A percentile compares a stretch with the other conserved stretches of the same genome.
These are phyloP conservation scores for Alternaria gaisen DNA, from an alignment of 2,329 filamentous ascomycete genomes.

Conservation along the genomic window DNA sequence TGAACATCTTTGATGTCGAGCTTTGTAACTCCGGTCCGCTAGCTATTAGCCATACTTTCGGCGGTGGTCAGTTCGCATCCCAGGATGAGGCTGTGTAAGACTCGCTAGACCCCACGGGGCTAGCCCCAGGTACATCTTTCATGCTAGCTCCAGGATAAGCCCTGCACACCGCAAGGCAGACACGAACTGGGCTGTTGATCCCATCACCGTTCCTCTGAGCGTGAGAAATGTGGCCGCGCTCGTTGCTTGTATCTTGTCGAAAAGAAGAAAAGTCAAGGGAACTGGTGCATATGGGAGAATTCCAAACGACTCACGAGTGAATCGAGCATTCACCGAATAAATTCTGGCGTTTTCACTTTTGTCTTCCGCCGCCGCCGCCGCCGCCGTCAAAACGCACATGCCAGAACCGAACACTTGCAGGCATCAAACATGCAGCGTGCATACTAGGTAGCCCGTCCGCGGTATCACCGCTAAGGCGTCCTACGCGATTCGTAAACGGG, in stretches of 20 bases:
- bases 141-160: neutral
- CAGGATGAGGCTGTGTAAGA: conserved; percentile 9
- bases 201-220: neutral
- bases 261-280: neutral
- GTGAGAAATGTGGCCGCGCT: too few relatives aligned
- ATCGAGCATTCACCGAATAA: too few relatives aligned
- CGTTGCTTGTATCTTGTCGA: neutral
- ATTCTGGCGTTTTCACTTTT: too few relatives aligned
- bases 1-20: too few relatives aligned
- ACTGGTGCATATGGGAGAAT: too few relatives aligned
- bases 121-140: neutral
- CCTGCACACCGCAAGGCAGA: conserved; percentile 4
- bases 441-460: neutral
- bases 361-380: too few relatives aligned
- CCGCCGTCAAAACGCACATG: too few relatives aligned
- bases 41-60: neutral
- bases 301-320: too few relatives aligned
- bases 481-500: conserved; percentile 1
- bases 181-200: neutral
- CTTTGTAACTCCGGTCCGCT: conserved; percentile 9
- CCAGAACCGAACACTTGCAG: neutral
- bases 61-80: neutral
- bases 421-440: neutral
- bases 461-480: conserved; percentile 8
- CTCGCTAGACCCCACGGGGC: neutral